Conservation (phyloP, 768 basidiomycete species). For the Boletus pseudo-olivaceus region DNA sequence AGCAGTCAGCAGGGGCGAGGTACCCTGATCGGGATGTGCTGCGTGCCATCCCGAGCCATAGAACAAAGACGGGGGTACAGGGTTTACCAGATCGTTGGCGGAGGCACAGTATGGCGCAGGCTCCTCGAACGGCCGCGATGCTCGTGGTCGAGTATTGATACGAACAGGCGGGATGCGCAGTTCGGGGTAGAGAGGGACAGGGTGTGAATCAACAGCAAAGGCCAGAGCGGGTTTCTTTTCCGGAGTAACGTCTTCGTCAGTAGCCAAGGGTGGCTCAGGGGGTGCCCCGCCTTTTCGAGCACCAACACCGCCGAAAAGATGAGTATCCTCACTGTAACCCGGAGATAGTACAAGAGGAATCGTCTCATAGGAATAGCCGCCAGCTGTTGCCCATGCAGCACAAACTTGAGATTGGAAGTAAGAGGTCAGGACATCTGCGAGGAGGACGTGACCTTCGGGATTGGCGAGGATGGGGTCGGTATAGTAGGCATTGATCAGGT, state of each 20-base stretch:
- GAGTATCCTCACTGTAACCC: conserved; percentile 40
- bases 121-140: conserved; percentile 66
- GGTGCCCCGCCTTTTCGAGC: conserved; percentile 69
- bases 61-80: conserved; percentile 90
- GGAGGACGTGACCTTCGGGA: conserved; percentile 73
- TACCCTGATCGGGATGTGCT: conserved; percentile 58
- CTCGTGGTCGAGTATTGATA: conserved; percentile 63
- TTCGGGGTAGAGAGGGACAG: conserved; percentile 28
- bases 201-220: conserved; percentile 11
- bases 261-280: conserved; percentile 41
- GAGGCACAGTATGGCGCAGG: conserved; percentile 88
- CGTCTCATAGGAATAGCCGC: conserved; percentile 62
- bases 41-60: conserved; percentile 90
- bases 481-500: conserved; percentile 66
- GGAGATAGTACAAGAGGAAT: conserved; percentile 42
- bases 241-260: conserved; percentile 31
- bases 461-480: conserved; percentile 82
- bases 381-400: conserved; percentile 73
- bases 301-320: conserved; percentile 82
- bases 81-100: conserved; percentile 98
- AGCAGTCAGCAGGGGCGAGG: conserved; percentile 48
- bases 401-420: conserved; percentile 93
- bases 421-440: conserved; percentile 87
- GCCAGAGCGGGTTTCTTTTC: conserved; percentile 22
- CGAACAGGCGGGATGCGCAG: conserved; percentile 63